phyloP scores from a whole-genome alignment of 2,329 filamentous ascomycete species.

The Metarhizium rileyi region DNA sequence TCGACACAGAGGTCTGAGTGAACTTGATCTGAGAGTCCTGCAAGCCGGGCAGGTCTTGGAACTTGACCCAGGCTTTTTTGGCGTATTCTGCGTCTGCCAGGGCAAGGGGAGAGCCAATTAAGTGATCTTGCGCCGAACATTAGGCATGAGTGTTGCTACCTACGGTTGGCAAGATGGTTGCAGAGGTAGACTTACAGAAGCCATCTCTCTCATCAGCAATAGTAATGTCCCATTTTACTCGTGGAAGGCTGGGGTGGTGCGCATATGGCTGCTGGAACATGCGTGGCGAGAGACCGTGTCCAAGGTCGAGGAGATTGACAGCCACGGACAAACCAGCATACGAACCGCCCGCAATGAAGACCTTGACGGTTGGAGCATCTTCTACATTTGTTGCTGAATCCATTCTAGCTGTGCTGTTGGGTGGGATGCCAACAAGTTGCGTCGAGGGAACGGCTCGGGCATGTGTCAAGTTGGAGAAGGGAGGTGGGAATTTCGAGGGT shows the following conservation, averaged over 20 bases:
- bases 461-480: not conserved
- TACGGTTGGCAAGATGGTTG: no score
- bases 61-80: slow-evolving; percentile 61
- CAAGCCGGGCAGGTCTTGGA: slow-evolving; percentile 56
- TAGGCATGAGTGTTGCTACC: not conserved
- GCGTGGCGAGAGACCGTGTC: slow-evolving; percentile 44
- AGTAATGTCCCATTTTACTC: slow-evolving; percentile 56
- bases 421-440: not conserved
- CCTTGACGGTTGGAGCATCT: slow-evolving; percentile 31
- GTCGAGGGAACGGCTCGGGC: not conserved
- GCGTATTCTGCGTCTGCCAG: slow-evolving; percentile 55
- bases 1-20: slow-evolving; percentile 54
- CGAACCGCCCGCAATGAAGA: slow-evolving; percentile 61
- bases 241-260: slow-evolving; percentile 31
- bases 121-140: slow-evolving; percentile 44
- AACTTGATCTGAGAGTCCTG: slow-evolving; percentile 51
- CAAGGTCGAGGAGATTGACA: slow-evolving; percentile 58
- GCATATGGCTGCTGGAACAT: slow-evolving; percentile 25
- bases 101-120: slow-evolving; percentile 67
- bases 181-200: slow-evolving; percentile 54
- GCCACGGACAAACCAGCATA: slow-evolving; percentile 62
- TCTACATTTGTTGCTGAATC: slow-evolving; percentile 17
- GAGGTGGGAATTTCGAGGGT: not conserved
- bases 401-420: slow-evolving; percentile 12
- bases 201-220: slow-evolving; percentile 74